Evolutionary conservation across 192 early-diverging fungal species (phyloP), one percentile per base, ranked within the genome.

Genomic region (Chytriomyces confervae): DNA sequence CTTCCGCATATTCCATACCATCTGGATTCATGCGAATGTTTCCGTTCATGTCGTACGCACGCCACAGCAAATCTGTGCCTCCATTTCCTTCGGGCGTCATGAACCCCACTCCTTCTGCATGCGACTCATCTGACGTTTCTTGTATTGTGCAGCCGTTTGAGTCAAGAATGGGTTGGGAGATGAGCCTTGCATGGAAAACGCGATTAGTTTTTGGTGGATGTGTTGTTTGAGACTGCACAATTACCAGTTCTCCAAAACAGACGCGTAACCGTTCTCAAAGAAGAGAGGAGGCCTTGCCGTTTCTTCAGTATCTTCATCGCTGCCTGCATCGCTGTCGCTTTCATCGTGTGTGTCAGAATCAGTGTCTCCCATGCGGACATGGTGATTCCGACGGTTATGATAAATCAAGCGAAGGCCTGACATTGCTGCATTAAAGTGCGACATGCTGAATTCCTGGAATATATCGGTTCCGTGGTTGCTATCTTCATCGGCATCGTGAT

Each of bases 401-500:
- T 72, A 72, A 60, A 72, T 72, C 50, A 72, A 27, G 9, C 69
- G 47, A 18, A 72, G 45, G 8, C 27, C 69, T 23, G 50, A 23
- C 69, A 72, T 72, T 3, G 69, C 69, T 8, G 50, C 18, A 60
- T 72, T 51, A 29, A 72, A 72, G 7, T 72, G 69, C 23, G 23
- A 20, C 50, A 72, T 50, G 50, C 57, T 45, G 57, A 68, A 11
- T 11, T 57, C 53, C 53, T 13, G 16, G 53, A 57, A 57, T 57
- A 20, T 20, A 20, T 57, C 53, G 36, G 36, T 36, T 36, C 36
- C 36, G 2, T 36, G 36, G 36, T 36, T 36, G 36, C 36, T 36
- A 20, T 44, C 66, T 6, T 68, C 66, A 45, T 68, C 66, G 1
- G 45, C 10, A 16, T 47, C 66, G 5, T 47, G 43, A 47, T 45